These are phyloP conservation scores for Groenewaldozyma sp. DNA, from an alignment of 1,139 yeast species.

Conservation along the genomic window DNA sequence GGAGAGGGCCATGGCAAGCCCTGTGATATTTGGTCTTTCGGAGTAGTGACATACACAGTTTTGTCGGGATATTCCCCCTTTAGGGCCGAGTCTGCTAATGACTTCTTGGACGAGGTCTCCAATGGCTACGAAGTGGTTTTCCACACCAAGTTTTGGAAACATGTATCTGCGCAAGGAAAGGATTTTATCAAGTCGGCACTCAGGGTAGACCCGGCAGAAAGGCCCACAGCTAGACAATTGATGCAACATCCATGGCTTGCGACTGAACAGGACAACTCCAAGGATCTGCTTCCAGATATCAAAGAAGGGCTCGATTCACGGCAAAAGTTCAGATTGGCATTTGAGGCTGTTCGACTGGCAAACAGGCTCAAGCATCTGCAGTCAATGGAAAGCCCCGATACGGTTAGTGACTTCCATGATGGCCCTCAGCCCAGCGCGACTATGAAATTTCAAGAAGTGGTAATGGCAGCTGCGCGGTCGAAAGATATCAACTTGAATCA, in stretches of 20 bases:
- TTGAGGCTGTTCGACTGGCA: conserved; percentile 67
- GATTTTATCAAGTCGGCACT: conserved; percentile 60
- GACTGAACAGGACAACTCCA: conserved; percentile 28
- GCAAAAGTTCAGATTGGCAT: conserved; percentile 75
- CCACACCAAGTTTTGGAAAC: conserved; percentile 81
- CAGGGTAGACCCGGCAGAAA: conserved; percentile 49
- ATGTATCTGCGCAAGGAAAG: conserved; percentile 67
- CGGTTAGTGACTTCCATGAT: conserved; percentile 42
- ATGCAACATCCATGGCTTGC: conserved; percentile 66
- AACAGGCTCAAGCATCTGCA: conserved; percentile 65
- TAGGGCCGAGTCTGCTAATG: conserved; percentile 71
- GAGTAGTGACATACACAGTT: conserved; percentile 83
- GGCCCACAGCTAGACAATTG: conserved; percentile 62
- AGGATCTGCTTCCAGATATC: conserved; percentile 55
- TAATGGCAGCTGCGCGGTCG: conserved; percentile 58
- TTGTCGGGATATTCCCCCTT: conserved; percentile 92
- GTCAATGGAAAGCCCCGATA: conserved; percentile 42
- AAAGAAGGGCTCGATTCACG: conserved; percentile 76
- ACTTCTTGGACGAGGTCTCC: conserved; percentile 72
- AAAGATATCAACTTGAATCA: conserved; percentile 34
- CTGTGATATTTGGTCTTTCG: conserved; percentile 88
- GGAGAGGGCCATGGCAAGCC: conserved; percentile 83
- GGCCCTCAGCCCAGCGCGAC: conserved; percentile 41
- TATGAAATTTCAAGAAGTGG: conserved; percentile 63
- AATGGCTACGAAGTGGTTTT: conserved; percentile 58